Conservation (phyloP, 2,329 filamentous ascomycete species). For the Herpotrichia juniperi region DNA sequence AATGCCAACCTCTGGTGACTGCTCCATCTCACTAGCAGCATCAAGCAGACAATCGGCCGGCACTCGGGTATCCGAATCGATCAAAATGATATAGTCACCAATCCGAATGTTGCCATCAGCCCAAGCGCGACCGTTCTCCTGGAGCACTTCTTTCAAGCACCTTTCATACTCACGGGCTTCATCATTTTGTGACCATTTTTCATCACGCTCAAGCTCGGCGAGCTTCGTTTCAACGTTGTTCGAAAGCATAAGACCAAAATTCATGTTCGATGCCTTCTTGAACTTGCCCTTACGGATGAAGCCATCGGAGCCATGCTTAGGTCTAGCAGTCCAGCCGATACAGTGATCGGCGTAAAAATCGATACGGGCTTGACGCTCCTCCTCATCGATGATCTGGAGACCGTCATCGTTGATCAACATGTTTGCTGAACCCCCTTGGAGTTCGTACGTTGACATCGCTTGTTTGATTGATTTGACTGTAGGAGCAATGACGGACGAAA, state of each 20-base stretch:
- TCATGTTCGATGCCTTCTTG: slow-evolving; percentile 69
- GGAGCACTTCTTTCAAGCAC: slow-evolving; percentile 67
- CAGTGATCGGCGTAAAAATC: slow-evolving; percentile 55
- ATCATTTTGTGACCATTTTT: slow-evolving; percentile 39
- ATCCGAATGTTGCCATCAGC: slow-evolving; percentile 84
- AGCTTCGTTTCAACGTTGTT: slow-evolving; percentile 68
- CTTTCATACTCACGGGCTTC: slow-evolving; percentile 28
- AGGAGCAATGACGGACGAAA: slow-evolving; percentile 73
- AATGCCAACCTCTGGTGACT: slow-evolving; percentile 76
- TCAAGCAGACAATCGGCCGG: slow-evolving; percentile 77
- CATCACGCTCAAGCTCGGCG: slow-evolving; percentile 38
- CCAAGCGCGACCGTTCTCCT: slow-evolving; percentile 72
- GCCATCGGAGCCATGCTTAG: slow-evolving; percentile 42
- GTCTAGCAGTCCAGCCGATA: slow-evolving; percentile 54
- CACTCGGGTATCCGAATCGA: slow-evolving; percentile 81
- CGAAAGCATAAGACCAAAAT: slow-evolving; percentile 68
- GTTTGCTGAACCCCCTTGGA: slow-evolving; percentile 65
- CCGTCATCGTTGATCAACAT: slow-evolving; percentile 72
- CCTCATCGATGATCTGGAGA: slow-evolving; percentile 63
- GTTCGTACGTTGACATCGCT: slow-evolving; percentile 55
- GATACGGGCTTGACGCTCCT: slow-evolving; percentile 49
- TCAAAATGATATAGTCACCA: slow-evolving; percentile 78
- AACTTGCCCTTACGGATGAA: slow-evolving; percentile 36
- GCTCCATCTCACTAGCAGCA: slow-evolving; percentile 79
- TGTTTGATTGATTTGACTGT: slow-evolving; percentile 79